These are phyloP conservation scores for Botrytis byssoidea DNA, from an alignment of 2,329 filamentous ascomycete species.

Conservation along the genomic window DNA sequence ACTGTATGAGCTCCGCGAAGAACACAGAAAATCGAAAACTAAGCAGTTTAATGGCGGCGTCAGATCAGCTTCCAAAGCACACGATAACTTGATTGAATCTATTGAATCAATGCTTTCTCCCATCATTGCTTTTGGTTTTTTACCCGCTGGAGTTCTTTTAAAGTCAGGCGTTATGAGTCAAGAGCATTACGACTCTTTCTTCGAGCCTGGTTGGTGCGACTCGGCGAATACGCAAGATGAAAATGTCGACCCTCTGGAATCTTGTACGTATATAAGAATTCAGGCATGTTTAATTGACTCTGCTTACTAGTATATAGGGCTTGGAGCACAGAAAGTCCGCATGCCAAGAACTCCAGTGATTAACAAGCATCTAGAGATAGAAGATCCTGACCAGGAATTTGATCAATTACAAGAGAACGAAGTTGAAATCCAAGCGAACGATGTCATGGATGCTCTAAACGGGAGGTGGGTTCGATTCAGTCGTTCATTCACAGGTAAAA, in stretches of 20 bases:
- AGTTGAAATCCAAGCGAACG: slow-evolving; percentile 25
- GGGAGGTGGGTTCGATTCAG: slow-evolving; percentile 33
- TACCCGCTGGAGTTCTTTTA: slow-evolving; percentile 55
- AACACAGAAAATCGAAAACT: slow-evolving; percentile 35
- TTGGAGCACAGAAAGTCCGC: slow-evolving; percentile 28
- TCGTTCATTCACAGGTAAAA: slow-evolving; percentile 33
- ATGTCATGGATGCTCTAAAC: slow-evolving; percentile 28
- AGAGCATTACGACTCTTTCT: slow-evolving; percentile 62
- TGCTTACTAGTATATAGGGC: slow-evolving; percentile 27
- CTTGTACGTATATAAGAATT: slow-evolving; percentile 25
- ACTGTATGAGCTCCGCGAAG: slow-evolving; percentile 58
- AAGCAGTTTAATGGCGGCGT: not conserved
- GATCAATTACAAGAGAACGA: slow-evolving; percentile 35
- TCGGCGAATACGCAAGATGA: slow-evolving; percentile 19
- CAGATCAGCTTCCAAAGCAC: not conserved
- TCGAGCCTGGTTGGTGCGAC: slow-evolving; percentile 43
- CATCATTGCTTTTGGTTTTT: slow-evolving; percentile 40
- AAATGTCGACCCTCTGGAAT: slow-evolving; percentile 18
- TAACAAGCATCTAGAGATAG: slow-evolving; percentile 33
- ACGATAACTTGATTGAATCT: not conserved
- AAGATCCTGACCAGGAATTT: slow-evolving; percentile 35
- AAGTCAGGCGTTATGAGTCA: slow-evolving; percentile 58
- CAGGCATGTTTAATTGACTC: not conserved
- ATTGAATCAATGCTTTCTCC: slow-evolving; percentile 5
- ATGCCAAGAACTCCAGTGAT: slow-evolving; percentile 31